Evolutionary conservation across 768 basidiomycete species (phyloP), one percentile per base, ranked within the genome.

Genomic region (Coprinopsis marcescibilis): DNA sequence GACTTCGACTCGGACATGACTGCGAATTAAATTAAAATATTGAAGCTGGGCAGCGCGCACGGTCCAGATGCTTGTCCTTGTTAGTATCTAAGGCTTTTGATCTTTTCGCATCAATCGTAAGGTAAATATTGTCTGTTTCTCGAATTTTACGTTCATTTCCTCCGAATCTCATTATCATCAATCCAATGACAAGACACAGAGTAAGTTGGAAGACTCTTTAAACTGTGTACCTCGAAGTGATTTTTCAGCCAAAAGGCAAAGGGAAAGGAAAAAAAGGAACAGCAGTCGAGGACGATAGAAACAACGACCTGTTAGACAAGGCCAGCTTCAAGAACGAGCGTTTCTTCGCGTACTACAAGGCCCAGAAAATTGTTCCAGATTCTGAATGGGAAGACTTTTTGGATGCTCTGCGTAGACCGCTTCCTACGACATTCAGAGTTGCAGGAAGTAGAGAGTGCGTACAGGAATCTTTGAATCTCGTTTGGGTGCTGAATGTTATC

Each of bases 371-470:
- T 36, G 65, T 96, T 3, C 68, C 80, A 0, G 76, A 79, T 1
- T 23, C 12, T 20, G 89, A 98, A 61, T 98, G 91, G 89, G 74
- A 81, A 0, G 39, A 53, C 1, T 86, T 97, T 49, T 64, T 92
- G 53, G 72, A 77, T 4, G 62, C 76, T 1, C 61, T 95, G 47
- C 75, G 78, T 34, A 69, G 69, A 21, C 87, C 89, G 29, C 69
- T 98, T 32, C 96, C 96, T 3, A 95, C 91, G 0, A 96, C 94
- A 0, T 99, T 99, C 64, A 76, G 96, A 32, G 83, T 99, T 14
- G 84, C 92, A 0, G 90, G 92, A 0, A 90, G 84, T 53, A 74
- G 91, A 61, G 77, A 86, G 94, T 94, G 61, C 52, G 69, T 30
- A 43, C 24, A 5, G 26, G 17, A 14, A 26, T 26, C 27, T 32